Evolutionary conservation across 1,139 yeast genomes (phyloP).

Genomic region (Blastobotrys buckinghamii): DNA sequence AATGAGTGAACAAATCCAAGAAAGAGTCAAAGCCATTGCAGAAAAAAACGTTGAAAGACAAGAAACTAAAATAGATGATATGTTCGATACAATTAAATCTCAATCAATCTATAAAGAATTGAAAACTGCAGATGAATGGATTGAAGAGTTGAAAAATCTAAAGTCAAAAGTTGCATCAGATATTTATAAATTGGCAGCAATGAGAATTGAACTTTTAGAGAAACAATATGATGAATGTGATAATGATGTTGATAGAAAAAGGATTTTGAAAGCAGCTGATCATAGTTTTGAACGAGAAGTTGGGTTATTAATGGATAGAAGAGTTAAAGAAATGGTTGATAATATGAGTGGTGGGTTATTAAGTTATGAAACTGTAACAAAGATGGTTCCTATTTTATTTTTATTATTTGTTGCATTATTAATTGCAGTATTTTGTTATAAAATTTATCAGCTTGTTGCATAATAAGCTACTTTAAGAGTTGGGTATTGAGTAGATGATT

Average conservation of each 20-base stretch:
- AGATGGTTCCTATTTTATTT: not conserved
- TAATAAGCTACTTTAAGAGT: too few relatives aligned
- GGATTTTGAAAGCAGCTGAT: not conserved
- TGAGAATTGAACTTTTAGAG: not conserved
- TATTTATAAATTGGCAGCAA: not conserved
- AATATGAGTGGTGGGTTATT: constrained; percentile 7
- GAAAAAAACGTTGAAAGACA: not conserved
- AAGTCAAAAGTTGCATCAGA: not conserved
- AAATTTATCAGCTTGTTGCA: not conserved
- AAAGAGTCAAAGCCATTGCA: not conserved
- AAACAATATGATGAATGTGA: not conserved
- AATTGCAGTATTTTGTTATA: not conserved
- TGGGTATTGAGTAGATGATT: too few relatives aligned
- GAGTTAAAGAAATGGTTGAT: constrained; percentile 4
- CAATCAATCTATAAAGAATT: not conserved
- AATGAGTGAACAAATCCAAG: not conserved
- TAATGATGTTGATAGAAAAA: not conserved
- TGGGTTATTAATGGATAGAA: constrained; percentile 1
- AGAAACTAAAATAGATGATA: not conserved
- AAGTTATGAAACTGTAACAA: not conserved
- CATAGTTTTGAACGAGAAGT: constrained; percentile 3
- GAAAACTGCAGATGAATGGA: not conserved
- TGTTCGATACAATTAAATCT: not conserved
- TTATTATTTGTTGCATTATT: not conserved
- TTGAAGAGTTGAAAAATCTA: not conserved